A percentile compares a stretch with the other conserved stretches of the same genome.
Evolutionary conservation across 192 early-diverging fungal species (phyloP).

Genomic region (Coemansia sp.): DNA sequence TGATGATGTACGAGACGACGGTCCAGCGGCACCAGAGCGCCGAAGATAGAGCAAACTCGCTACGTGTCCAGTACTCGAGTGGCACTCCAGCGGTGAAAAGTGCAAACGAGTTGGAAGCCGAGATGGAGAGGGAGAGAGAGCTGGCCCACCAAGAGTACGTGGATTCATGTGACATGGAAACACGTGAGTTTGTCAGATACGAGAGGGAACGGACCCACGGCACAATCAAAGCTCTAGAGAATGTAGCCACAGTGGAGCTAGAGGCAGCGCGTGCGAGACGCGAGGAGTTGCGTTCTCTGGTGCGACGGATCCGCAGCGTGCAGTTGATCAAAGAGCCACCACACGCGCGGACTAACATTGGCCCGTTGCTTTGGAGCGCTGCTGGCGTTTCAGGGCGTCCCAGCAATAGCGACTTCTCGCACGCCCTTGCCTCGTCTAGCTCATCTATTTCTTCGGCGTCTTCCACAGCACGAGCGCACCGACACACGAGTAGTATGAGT

Average conservation of each 20-base stretch:
- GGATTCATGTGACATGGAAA: slow-evolving; percentile 44
- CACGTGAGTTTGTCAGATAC: slow-evolving; percentile 40
- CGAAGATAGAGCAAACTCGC: slow-evolving; percentile 30
- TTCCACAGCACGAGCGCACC: slow-evolving; percentile 15
- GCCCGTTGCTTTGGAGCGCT: slow-evolving; percentile 45
- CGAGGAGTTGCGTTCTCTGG: slow-evolving; percentile 34
- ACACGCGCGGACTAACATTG: slow-evolving; percentile 48
- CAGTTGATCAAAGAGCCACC: slow-evolving; percentile 53
- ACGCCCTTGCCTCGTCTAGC: not conserved
- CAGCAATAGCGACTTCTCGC: slow-evolving; percentile 4
- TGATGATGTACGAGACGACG: slow-evolving; percentile 49
- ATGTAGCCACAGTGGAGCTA: slow-evolving; percentile 40
- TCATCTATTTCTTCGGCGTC: slow-evolving; percentile 12
- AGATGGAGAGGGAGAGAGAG: slow-evolving; percentile 42
- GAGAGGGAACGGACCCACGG: slow-evolving; percentile 43
- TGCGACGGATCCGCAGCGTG: slow-evolving; percentile 36
- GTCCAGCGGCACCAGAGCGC: slow-evolving; percentile 40
- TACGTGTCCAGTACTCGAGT: slow-evolving; percentile 52
- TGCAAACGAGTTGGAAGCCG: slow-evolving; percentile 50
- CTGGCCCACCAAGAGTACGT: slow-evolving; percentile 52
- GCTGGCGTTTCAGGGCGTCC: slow-evolving; percentile 1
- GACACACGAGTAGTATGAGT: slow-evolving; percentile 30
- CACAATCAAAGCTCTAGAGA: slow-evolving; percentile 44
- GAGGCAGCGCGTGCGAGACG: slow-evolving; percentile 41
- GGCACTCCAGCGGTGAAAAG: slow-evolving; percentile 48